Conservation (phyloP, 768 basidiomycete species). For the Mycena indigotica region DNA sequence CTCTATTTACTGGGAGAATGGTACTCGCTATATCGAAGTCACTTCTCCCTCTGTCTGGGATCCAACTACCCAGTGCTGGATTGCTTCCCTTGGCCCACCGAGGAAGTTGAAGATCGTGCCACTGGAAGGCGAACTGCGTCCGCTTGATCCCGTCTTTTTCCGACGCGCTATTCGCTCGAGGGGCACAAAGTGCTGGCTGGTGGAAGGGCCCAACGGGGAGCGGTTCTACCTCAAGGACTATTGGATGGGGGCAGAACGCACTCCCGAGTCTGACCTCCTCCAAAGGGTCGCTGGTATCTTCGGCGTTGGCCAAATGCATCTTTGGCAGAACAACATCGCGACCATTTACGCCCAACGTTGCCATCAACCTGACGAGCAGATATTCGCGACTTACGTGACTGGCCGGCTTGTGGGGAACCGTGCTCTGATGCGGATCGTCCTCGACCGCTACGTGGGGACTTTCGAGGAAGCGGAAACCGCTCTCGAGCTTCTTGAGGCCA, state of each 20-base stretch:
- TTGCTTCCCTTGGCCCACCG: not conserved
- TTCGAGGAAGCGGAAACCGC: slow-evolving; percentile 15
- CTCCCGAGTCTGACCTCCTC: slow-evolving; percentile 18
- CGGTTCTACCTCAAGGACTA: slow-evolving; percentile 26
- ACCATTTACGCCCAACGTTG: slow-evolving; percentile 7
- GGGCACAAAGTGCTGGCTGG: slow-evolving; percentile 27
- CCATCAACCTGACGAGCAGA: not conserved
- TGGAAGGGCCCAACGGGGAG: slow-evolving; percentile 1
- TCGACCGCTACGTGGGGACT: slow-evolving; percentile 17
- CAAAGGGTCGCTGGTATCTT: slow-evolving; percentile 8
- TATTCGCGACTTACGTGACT: not conserved
- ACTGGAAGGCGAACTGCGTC: not conserved
- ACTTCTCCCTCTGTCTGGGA: not conserved
- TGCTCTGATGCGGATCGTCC: slow-evolving; percentile 14
- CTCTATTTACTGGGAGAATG: slow-evolving; percentile 22
- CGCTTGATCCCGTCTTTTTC: slow-evolving; percentile 9
- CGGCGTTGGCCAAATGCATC: slow-evolving; percentile 24
- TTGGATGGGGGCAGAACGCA: slow-evolving; percentile 18
- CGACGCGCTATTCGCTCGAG: slow-evolving; percentile 23
- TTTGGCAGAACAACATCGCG: slow-evolving; percentile 4
- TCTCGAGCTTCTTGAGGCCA: slow-evolving; percentile 17
- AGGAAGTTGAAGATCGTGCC: slow-evolving; percentile 1
- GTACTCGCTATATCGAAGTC: not conserved
- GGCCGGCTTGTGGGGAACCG: slow-evolving; percentile 6
- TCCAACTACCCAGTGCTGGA: not conserved